Evolutionary conservation across 2,329 filamentous ascomycete species (phyloP).

Genomic region (Raffaelea albimanens): DNA sequence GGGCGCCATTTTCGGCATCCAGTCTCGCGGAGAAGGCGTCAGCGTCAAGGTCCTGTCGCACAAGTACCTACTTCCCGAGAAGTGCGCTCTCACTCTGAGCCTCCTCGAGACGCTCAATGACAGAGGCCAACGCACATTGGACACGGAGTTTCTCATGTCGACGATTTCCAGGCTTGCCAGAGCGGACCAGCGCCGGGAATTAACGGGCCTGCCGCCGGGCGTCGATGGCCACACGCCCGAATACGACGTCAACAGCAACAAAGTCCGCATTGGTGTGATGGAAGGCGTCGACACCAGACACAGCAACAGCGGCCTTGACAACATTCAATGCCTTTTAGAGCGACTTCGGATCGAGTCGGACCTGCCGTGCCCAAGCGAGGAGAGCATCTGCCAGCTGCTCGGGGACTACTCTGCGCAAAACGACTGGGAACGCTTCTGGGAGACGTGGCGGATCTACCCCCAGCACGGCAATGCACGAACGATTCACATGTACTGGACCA

Average conservation of each 20-base stretch:
- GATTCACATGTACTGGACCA: conserved; percentile 41
- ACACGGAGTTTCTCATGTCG: conserved; percentile 37
- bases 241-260: neutral
- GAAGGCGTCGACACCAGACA: no score
- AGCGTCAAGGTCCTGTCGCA: conserved; percentile 7
- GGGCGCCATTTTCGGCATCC: conserved; percentile 21
- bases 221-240: neutral
- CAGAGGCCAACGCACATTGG: conserved; percentile 32
- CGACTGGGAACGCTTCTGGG: conserved; percentile 51
- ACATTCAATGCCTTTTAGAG: no score
- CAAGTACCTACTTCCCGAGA: conserved; percentile 18
- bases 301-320: no score
- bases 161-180: conserved; percentile 33
- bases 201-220: conserved; percentile 12
- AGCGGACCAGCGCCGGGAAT: conserved; percentile 22
- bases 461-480: conserved; percentile 39
- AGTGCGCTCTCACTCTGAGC: conserved; percentile 30
- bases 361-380: conserved; percentile 27
- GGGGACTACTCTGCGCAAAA: conserved; percentile 32
- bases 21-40: conserved; percentile 5
- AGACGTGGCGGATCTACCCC: conserved; percentile 46
- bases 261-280: no score
- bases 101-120: conserved; percentile 35
- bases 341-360: no score
- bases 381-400: conserved; percentile 31